A percentile compares a stretch with the other conserved stretches of the same genome.
These are phyloP conservation scores for Candida nitratophila DNA, from an alignment of 805 yeast species.

Conservation along the genomic window DNA sequence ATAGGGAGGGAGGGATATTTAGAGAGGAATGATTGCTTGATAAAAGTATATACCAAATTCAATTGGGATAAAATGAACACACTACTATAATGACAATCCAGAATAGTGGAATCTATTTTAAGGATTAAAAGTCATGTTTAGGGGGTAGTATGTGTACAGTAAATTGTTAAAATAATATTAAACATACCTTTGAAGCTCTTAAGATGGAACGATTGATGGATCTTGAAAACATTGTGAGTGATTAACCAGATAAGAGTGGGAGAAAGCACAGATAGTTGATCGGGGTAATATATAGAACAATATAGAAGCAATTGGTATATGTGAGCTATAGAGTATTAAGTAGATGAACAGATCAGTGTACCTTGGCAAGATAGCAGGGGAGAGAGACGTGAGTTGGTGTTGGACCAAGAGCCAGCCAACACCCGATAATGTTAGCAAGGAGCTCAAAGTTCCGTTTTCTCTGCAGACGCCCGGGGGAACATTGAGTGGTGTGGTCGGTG, in stretches of 20 bases:
- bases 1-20: too few species aligned
- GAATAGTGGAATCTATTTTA: too few species aligned
- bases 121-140: too few species aligned
- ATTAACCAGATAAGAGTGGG: background rate
- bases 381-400: too few species aligned
- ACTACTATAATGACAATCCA: too few species aligned
- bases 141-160: background rate
- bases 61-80: too few species aligned
- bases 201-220: conserved; percentile 1
- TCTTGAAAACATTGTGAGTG: conserved; percentile 1
- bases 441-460: background rate
- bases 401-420: background rate
- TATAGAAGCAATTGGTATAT: background rate
- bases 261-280: background rate
- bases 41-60: too few species aligned
- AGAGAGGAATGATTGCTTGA: too few species aligned
- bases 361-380: too few species aligned
- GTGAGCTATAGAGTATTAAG: too few species aligned
- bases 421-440: background rate
- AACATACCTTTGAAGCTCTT: conserved; percentile 1
- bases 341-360: too few species aligned
- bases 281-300: background rate
- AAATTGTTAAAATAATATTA: background rate
- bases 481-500: background rate
- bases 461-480: background rate